A percentile compares a stretch with the other conserved stretches of the same genome.
Evolutionary conservation across 306 rosid genomes (phyloP).

Genomic region (Biancaea sappan): DNA sequence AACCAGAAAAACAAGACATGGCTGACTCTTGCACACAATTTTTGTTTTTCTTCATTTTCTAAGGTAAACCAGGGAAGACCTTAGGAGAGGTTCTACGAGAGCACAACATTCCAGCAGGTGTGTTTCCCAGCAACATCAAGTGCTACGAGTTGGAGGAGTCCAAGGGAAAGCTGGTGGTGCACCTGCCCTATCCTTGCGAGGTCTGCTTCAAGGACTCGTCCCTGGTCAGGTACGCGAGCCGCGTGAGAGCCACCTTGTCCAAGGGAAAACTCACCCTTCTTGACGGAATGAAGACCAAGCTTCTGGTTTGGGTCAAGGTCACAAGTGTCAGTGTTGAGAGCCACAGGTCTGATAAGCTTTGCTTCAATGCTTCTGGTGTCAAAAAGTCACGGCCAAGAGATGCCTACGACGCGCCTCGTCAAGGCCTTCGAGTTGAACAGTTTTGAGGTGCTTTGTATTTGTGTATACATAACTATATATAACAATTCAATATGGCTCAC

Average conservation of each 20-base stretch:
- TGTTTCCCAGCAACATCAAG: slow-evolving; percentile 45
- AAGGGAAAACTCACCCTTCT: slow-evolving; percentile 49
- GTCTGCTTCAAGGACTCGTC: slow-evolving; percentile 73
- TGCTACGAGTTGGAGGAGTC: slow-evolving; percentile 59
- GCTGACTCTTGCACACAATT: too few species aligned
- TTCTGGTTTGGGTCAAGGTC: slow-evolving; percentile 59
- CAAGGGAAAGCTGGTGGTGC: slow-evolving; percentile 52
- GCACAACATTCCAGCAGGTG: slow-evolving; percentile 44
- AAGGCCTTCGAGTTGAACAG: slow-evolving; percentile 39
- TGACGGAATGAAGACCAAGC: slow-evolving; percentile 66
- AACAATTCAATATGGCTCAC: too few species aligned
- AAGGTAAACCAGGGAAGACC: slow-evolving; percentile 41
- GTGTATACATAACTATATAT: too few species aligned
- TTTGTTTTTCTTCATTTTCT: background rate
- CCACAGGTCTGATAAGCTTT: slow-evolving; percentile 59
- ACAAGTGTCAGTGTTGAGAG: slow-evolving; percentile 51
- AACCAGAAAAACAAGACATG: too few species aligned
- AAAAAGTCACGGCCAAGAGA: slow-evolving; percentile 58
- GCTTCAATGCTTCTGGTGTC: slow-evolving; percentile 55
- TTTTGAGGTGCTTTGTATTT: slow-evolving; percentile 37
- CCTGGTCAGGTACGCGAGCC: slow-evolving; percentile 47
- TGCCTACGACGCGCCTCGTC: slow-evolving; percentile 55
- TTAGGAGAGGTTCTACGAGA: slow-evolving; percentile 45
- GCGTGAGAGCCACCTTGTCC: slow-evolving; percentile 50
- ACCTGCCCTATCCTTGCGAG: slow-evolving; percentile 52